Evolutionary conservation across 2,329 filamentous ascomycete genomes (phyloP).

Genomic region (Xylaria sp.): DNA sequence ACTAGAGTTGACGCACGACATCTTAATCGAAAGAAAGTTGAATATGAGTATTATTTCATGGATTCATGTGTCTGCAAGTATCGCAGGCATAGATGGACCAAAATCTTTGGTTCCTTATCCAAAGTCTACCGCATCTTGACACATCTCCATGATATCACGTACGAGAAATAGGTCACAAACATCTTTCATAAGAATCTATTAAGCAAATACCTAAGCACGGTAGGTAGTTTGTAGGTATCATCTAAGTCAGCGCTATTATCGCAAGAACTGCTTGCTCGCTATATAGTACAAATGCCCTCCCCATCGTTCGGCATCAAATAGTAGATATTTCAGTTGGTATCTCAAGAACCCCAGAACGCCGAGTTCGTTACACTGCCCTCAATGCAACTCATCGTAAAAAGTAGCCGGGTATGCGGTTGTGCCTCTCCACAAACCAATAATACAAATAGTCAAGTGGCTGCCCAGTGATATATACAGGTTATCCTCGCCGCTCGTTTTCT

Average conservation of each 20-base stretch:
- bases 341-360: conserved; percentile 36
- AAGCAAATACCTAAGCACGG: conserved; percentile 8
- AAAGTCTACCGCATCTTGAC: not conserved
- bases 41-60: no score
- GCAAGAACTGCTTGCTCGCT: conserved; percentile 3
- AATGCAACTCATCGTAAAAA: conserved; percentile 7
- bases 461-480: conserved; percentile 34
- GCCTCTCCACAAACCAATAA: not conserved
- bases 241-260: conserved; percentile 14
- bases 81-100: not conserved
- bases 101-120: no score
- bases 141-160: conserved; percentile 7
- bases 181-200: conserved; percentile 19
- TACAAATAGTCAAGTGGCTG: conserved; percentile 13
- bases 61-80: not conserved
- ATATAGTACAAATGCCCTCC: conserved; percentile 28
- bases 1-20: no score
- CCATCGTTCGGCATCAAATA: conserved; percentile 11
- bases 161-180: not conserved
- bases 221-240: conserved; percentile 25
- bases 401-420: not conserved
- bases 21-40: no score
- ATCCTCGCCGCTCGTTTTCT: not conserved
- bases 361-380: conserved; percentile 29
- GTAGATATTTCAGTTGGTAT: conserved; percentile 33